Evolutionary conservation across 192 early-diverging fungal species (phyloP), one percentile per base, ranked within the genome.

Genomic region (Coemansia sp.): DNA sequence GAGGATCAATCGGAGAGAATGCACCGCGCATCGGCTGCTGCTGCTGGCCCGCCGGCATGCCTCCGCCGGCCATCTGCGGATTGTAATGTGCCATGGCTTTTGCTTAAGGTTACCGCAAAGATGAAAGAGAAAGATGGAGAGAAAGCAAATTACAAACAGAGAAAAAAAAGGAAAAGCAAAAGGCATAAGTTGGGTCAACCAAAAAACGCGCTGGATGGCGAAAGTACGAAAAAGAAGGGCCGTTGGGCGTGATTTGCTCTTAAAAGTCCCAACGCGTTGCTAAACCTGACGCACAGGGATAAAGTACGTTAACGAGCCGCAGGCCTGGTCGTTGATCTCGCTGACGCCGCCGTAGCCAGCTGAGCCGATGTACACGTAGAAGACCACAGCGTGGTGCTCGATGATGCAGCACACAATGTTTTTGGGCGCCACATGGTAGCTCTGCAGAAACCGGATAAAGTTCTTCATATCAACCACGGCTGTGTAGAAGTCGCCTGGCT

Each of bases 371-470:
- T 85, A 85, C 52, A 85, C 84, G 21, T 85, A 81, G 49, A 85
- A 78, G 12, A 85, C 71, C 3, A 85, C 62, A 2, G 84, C 79
- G 21, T 76, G 70, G 42, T 79, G 67, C 61, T 85, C 84, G 45
- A 85, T 70, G 32, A 85, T 82, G 26, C 79, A 81, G 72, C 92
- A 93, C 40, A 95, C 88, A 38, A 93, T 88, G 67, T 92, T 88
- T 61, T 76, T 83, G 15, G 94, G 94, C n/a, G 84, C 88, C 2
- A 94, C 76, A 44, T 89, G 86, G 62, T 92, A 87, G 74, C 90
- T 88, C 45, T 91, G 87, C 56, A 94, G 63, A 59, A 94, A 93
- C 47, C 91, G 88, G 57, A 89, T 75, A 70, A 95, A 90, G 71
- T 93, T 92, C 38, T 86, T 78, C 64, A 89, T 89, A 63, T 88